Conservation (phyloP, 2,329 filamentous ascomycete species). For the Lachnellula cervina region DNA sequence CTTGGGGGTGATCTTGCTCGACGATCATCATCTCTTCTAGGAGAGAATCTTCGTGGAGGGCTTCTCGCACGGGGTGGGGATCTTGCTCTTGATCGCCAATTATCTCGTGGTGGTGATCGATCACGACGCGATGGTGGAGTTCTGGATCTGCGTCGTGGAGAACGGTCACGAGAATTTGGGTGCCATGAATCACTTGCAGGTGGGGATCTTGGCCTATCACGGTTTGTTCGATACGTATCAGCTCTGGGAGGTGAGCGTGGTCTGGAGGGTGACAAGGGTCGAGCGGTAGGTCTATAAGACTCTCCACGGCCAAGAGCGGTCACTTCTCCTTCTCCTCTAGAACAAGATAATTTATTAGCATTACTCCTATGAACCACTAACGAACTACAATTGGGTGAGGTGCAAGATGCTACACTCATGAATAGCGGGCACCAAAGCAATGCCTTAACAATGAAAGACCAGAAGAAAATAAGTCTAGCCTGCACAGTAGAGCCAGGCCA, state of each 20-base stretch:
- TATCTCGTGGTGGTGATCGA: slow-evolving; percentile 26
- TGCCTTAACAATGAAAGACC: too few relatives aligned
- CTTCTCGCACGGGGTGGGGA: slow-evolving; percentile 27
- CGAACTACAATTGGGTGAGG: neutral
- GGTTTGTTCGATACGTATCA: slow-evolving; percentile 25
- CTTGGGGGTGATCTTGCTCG: slow-evolving; percentile 36
- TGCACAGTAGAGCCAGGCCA: too few relatives aligned
- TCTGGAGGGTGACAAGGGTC: slow-evolving; percentile 2
- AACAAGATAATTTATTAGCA: slow-evolving; percentile 8
- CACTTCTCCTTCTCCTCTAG: slow-evolving; percentile 31
- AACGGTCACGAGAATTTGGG: slow-evolving; percentile 25
- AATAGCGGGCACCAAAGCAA: too few relatives aligned
- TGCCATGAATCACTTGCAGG: slow-evolving; percentile 27
- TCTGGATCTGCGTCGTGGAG: slow-evolving; percentile 29
- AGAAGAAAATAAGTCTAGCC: too few relatives aligned
- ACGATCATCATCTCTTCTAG: slow-evolving; percentile 34
- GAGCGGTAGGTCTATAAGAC: slow-evolving; percentile 30
- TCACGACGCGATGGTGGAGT: slow-evolving; percentile 28
- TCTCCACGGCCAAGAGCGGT: slow-evolving; percentile 31
- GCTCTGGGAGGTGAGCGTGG: slow-evolving; percentile 27
- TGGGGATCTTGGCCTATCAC: slow-evolving; percentile 23
- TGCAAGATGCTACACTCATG: too few relatives aligned
- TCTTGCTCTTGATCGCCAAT: slow-evolving; percentile 26
- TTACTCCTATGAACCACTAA: neutral
- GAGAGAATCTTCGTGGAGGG: slow-evolving; percentile 30